These are phyloP conservation scores for Alnus glutinosa DNA, from an alignment of 306 rosid genomes.

Conservation along the genomic window DNA sequence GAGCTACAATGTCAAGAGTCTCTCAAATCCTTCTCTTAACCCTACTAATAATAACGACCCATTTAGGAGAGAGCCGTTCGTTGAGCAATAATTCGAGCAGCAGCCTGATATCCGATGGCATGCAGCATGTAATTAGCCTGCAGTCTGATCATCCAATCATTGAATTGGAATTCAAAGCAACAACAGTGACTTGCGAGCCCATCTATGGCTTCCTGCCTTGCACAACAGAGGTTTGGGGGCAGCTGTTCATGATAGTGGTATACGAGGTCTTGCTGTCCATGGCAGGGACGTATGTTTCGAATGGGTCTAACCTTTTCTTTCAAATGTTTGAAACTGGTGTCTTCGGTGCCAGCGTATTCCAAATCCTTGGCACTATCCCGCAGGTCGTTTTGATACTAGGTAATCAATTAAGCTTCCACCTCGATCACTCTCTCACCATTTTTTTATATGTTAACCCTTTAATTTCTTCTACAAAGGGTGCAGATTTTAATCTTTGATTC, in stretches of 20 bases:
- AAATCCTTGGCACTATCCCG: constrained; percentile 35
- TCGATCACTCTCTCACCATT: too few species aligned
- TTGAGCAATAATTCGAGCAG: not conserved
- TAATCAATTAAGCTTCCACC: not conserved
- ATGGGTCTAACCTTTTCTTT: constrained; percentile 39
- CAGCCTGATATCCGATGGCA: constrained; percentile 14
- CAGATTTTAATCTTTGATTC: too few species aligned
- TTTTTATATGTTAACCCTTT: too few species aligned
- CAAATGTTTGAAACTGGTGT: constrained; percentile 34
- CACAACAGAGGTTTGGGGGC: constrained; percentile 32
- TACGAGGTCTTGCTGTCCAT: constrained; percentile 36
- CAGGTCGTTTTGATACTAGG: constrained; percentile 32
- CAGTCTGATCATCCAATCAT: not conserved
- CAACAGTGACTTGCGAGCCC: constrained; percentile 44
- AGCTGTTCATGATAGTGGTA: constrained; percentile 33
- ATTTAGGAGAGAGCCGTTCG: constrained; percentile 21
- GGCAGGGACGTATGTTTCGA: constrained; percentile 26
- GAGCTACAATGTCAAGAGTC: not conserved
- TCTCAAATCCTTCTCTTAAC: constrained; percentile 7
- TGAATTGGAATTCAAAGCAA: constrained; percentile 3
- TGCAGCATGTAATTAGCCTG: not conserved
- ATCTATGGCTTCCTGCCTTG: constrained; percentile 43
- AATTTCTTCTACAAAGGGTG: too few species aligned
- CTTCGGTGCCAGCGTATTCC: constrained; percentile 42
- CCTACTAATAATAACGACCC: not conserved